Evolutionary conservation across 2,329 filamentous ascomycete genomes (phyloP).

Genomic region (Ophiostoma novo-ulmi): DNA sequence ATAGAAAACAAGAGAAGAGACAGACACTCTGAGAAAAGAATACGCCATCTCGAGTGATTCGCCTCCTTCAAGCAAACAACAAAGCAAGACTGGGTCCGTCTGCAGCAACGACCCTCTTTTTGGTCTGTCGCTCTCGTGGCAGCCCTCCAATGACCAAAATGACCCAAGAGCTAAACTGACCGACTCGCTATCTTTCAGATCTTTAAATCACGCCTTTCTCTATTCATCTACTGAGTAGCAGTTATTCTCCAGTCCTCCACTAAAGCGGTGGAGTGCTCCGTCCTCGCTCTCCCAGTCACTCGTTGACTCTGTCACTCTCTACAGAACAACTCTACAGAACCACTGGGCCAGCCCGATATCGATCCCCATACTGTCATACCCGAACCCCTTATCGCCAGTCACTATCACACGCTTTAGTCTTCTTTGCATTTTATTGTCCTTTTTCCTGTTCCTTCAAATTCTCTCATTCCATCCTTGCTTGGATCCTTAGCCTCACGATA

Average conservation of each 20-base stretch:
- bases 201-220: constrained; percentile 1
- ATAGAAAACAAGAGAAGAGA: neutral
- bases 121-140: neutral
- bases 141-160: neutral
- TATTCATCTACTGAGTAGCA: neutral
- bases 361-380: constrained; percentile 16
- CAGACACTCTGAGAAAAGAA: neutral
- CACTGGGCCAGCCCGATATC: constrained; percentile 19
- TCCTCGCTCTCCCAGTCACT: constrained; percentile 17
- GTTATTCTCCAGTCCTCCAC: neutral
- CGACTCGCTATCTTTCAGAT: neutral
- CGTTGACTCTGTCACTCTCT: neutral
- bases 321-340: neutral
- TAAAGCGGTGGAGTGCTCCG: constrained; percentile 3
- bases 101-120: neutral
- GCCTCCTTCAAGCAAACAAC: constrained; percentile 5
- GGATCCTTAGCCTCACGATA: neutral
- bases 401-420: constrained; percentile 2
- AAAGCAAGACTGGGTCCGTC: constrained; percentile 11
- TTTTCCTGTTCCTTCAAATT: neutral
- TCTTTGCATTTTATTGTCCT: neutral
- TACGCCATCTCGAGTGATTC: neutral
- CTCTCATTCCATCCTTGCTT: neutral
- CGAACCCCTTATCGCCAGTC: constrained; percentile 11
- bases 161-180: neutral